Evolutionary conservation across 805 yeast species (phyloP).

Genomic region (Kuraishia ogatae): DNA sequence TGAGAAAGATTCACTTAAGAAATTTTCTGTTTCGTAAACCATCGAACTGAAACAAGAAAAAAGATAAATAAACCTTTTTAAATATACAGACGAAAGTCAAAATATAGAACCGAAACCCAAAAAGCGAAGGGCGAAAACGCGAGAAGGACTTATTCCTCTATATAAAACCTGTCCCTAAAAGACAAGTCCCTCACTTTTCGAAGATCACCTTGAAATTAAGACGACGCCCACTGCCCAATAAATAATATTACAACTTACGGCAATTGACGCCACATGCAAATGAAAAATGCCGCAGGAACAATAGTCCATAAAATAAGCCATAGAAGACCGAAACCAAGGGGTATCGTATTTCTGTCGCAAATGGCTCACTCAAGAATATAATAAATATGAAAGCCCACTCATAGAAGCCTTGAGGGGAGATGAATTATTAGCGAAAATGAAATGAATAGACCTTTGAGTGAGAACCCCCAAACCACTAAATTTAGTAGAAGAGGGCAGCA

Average conservation of each 20-base stretch:
- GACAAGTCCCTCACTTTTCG: neutral
- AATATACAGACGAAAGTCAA: neutral
- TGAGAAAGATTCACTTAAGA: neutral
- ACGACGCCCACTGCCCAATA: neutral
- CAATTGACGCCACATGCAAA: neutral
- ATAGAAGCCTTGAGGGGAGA: neutral
- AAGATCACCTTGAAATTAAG: neutral
- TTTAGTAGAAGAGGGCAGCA: slow-evolving; percentile 15
- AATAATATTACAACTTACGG: neutral
- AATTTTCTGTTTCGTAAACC: neutral
- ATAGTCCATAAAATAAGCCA: slow-evolving; percentile 6
- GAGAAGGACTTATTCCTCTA: neutral
- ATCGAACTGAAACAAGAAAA: neutral
- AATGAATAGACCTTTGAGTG: neutral
- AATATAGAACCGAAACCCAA: neutral
- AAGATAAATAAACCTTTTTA: neutral
- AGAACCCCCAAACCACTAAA: neutral
- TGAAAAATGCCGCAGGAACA: slow-evolving; percentile 8
- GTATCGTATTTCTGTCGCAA: slow-evolving; percentile 3
- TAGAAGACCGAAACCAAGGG: slow-evolving; percentile 2
- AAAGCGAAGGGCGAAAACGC: neutral
- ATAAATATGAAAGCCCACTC: neutral
- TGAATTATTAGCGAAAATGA: neutral
- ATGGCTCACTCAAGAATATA: neutral
- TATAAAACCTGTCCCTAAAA: neutral